These are phyloP conservation scores for Petunia axillaris DNA, from an alignment of 257 asterid species.

Conservation along the genomic window DNA sequence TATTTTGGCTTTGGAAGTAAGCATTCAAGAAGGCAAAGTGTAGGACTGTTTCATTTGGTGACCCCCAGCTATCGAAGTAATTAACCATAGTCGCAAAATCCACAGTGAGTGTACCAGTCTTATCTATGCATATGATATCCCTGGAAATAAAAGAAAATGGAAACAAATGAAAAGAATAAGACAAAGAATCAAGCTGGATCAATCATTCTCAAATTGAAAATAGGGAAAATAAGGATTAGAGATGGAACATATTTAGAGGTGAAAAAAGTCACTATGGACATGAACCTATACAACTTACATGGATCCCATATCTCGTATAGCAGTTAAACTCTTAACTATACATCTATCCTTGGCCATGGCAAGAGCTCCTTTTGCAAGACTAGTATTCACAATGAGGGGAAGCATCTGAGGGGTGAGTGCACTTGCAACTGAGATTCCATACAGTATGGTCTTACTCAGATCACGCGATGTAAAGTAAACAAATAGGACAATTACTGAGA, in stretches of 20 bases:
- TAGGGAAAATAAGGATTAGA: no score
- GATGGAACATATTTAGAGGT: background rate
- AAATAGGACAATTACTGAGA: slow-evolving; percentile 11
- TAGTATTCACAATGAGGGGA: slow-evolving; percentile 33
- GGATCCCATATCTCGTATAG: slow-evolving; percentile 34
- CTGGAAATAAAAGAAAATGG: background rate
- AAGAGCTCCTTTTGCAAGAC: slow-evolving; percentile 34
- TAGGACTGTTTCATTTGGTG: slow-evolving; percentile 30
- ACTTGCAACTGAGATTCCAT: slow-evolving; percentile 36
- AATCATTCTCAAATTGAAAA: no score
- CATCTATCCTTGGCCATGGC: slow-evolving; percentile 34
- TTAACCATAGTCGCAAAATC: slow-evolving; percentile 25
- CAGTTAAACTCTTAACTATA: slow-evolving; percentile 31
- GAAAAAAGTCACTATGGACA: background rate
- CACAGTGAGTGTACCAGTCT: slow-evolving; percentile 34
- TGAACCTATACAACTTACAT: slow-evolving; percentile 27
- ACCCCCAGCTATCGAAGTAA: slow-evolving; percentile 32
- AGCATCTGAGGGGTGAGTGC: slow-evolving; percentile 40
- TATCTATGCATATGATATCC: slow-evolving; percentile 36
- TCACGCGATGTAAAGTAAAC: slow-evolving; percentile 23
- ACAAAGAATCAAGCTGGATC: background rate
- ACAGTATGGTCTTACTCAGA: slow-evolving; percentile 26
- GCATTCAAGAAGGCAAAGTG: slow-evolving; percentile 31
- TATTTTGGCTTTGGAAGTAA: slow-evolving; percentile 28
- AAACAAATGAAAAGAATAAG: background rate